Evolutionary conservation across 2,329 filamentous ascomycete genomes (phyloP).

Genomic region (Dactylonectria macrodidyma): DNA sequence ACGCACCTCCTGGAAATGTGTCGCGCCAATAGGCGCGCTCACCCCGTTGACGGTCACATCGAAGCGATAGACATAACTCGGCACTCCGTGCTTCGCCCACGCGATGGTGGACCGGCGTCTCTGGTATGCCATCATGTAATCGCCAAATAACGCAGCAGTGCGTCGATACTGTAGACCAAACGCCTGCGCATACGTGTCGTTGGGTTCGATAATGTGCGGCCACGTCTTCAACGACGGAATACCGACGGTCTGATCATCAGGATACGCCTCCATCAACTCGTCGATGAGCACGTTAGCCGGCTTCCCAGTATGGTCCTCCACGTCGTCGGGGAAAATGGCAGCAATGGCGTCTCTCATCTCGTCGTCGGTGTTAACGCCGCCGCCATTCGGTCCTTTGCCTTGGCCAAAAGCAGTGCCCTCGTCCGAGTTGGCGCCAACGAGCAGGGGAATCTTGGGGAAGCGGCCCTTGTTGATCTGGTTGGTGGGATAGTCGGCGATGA

Average conservation of each 20-base stretch:
- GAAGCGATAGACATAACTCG: slow-evolving; percentile 52
- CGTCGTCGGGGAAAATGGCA: slow-evolving; percentile 25
- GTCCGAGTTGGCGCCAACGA: slow-evolving; percentile 55
- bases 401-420: slow-evolving; percentile 48
- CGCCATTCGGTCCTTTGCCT: slow-evolving; percentile 36
- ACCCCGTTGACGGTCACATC: slow-evolving; percentile 49
- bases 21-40: slow-evolving; percentile 40
- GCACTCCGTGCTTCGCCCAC: slow-evolving; percentile 47
- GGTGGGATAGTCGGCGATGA: slow-evolving; percentile 50
- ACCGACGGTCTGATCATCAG: slow-evolving; percentile 52
- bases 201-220: slow-evolving; percentile 49
- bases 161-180: slow-evolving; percentile 51
- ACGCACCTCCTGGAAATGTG: slow-evolving; percentile 57
- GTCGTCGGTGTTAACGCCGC: slow-evolving; percentile 47
- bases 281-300: slow-evolving; percentile 40
- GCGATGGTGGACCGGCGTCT: slow-evolving; percentile 47
- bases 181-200: slow-evolving; percentile 41
- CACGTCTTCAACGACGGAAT: slow-evolving; percentile 53
- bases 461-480: slow-evolving; percentile 50
- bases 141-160: slow-evolving; percentile 49
- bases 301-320: slow-evolving; percentile 39
- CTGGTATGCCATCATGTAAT: slow-evolving; percentile 45
- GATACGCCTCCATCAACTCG: slow-evolving; percentile 48
- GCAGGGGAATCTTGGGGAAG: slow-evolving; percentile 53
- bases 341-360: slow-evolving; percentile 44